phyloP scores from a whole-genome alignment of 345 rosid genomes.

The Ailanthus altissimus region DNA sequence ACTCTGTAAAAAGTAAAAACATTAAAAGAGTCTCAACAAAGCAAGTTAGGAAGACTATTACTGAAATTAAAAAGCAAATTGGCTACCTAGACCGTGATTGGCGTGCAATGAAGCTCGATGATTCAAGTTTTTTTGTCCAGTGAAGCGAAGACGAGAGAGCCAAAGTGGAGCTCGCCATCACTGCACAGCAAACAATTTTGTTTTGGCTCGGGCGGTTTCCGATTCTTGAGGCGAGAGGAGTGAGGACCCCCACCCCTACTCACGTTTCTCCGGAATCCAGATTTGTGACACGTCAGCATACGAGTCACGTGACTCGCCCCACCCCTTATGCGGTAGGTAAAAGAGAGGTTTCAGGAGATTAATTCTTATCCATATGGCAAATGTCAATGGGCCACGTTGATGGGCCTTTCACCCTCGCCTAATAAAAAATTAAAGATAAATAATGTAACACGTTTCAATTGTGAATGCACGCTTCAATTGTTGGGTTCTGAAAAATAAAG shows the following conservation, averaged over 20 bases:
- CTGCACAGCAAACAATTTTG: not conserved
- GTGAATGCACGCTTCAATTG: too few species aligned
- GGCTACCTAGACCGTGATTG: conserved; percentile 27
- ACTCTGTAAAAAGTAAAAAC: conserved; percentile 27
- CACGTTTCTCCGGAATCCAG: not conserved
- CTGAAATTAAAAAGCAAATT: not conserved
- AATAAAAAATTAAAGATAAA: too few species aligned
- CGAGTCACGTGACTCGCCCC: not conserved
- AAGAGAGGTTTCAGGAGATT: too few species aligned
- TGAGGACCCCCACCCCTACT: not conserved
- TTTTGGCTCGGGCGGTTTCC: not conserved
- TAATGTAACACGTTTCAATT: too few species aligned
- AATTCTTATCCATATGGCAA: too few species aligned
- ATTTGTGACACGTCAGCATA: not conserved
- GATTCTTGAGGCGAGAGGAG: too few species aligned
- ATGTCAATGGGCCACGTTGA: too few species aligned
- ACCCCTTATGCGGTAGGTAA: not conserved
- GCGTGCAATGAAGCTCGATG: conserved; percentile 17
- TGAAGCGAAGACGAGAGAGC: conserved; percentile 18
- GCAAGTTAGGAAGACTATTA: not conserved
- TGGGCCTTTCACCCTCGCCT: too few species aligned
- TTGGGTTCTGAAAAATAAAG: too few species aligned
- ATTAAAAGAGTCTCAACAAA: not conserved
- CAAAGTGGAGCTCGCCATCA: conserved; percentile 27
- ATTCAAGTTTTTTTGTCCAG: conserved; percentile 9